Percentiles rank a stretch among this genome's conserved stretches.
These are phyloP conservation scores for Corrigiola litoralis DNA, from an alignment of 179 eudicot species.

Conservation along the genomic window DNA sequence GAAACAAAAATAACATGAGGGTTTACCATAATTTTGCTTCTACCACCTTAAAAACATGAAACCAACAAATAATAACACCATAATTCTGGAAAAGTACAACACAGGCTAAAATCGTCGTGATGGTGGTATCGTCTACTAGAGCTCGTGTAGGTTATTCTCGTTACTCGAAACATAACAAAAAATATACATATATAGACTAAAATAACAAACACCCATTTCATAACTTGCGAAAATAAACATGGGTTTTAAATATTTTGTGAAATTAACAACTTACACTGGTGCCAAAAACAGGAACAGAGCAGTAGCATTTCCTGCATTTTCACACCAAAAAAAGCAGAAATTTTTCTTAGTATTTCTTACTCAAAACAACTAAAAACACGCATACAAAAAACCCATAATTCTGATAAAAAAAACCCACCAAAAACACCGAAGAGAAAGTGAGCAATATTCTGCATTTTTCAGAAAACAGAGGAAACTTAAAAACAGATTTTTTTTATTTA, in stretches of 20 bases:
- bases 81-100: not conserved
- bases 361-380: not conserved
- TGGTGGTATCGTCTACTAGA: too few relatives aligned
- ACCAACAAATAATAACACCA: not conserved
- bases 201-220: conserved; percentile 11
- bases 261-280: conserved; percentile 33
- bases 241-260: not conserved
- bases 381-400: not conserved
- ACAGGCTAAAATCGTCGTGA: too few relatives aligned
- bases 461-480: too few relatives aligned
- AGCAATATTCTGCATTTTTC: conserved; percentile 27
- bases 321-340: conserved; percentile 7
- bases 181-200: not conserved
- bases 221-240: not conserved
- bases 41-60: not conserved
- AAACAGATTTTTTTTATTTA: too few relatives aligned
- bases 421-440: conserved; percentile 56
- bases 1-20: not conserved
- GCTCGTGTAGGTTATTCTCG: too few relatives aligned
- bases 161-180: not conserved
- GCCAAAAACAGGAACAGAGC: conserved; percentile 78
- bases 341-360: conserved; percentile 4
- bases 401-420: conserved; percentile 30
- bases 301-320: conserved; percentile 69
- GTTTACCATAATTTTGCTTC: not conserved